A percentile compares a stretch with the other conserved stretches of the same genome.
phyloP scores from a whole-genome alignment of 768 basidiomycete genomes.

The Baorangia bicolor region DNA sequence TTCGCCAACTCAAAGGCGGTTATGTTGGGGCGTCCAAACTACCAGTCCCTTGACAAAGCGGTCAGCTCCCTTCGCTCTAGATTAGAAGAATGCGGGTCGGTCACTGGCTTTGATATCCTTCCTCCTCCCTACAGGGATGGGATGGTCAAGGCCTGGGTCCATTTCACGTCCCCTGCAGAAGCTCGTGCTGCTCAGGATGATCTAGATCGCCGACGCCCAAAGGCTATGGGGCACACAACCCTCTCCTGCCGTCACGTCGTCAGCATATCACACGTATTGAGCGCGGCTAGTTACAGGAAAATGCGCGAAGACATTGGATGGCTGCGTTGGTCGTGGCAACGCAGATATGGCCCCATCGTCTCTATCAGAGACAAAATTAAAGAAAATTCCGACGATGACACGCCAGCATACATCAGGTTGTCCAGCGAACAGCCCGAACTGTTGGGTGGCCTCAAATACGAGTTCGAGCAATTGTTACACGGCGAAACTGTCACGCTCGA shows the following conservation, averaged over 20 bases:
- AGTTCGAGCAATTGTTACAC: conserved; percentile 59
- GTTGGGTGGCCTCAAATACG: conserved; percentile 54
- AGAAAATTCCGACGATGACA: conserved; percentile 4
- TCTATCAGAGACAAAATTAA: conserved; percentile 26
- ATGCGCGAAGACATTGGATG: conserved; percentile 45
- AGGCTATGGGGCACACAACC: conserved; percentile 43
- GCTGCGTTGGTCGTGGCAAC: conserved; percentile 40
- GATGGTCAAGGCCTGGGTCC: conserved; percentile 52
- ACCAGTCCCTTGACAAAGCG: conserved; percentile 34
- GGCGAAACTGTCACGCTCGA: conserved; percentile 58
- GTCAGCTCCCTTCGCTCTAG: conserved; percentile 36
- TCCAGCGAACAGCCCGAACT: conserved; percentile 49
- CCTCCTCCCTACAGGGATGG: conserved; percentile 53
- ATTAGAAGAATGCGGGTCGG: conserved; percentile 39
- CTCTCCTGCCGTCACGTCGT: conserved; percentile 55
- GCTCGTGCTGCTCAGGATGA: conserved; percentile 50
- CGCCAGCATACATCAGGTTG: conserved; percentile 43
- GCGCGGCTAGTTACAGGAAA: conserved; percentile 36
- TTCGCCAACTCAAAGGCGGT: conserved; percentile 50
- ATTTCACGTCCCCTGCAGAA: conserved; percentile 48
- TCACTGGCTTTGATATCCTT: conserved; percentile 44
- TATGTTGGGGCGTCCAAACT: conserved; percentile 53
- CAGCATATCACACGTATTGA: conserved; percentile 48
- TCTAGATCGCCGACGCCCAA: conserved; percentile 48
- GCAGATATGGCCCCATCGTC: conserved; percentile 31